Base-by-base conservation (phyloP, 75 land plant genomes). In the Pseudotsuga menziesii region DNA sequence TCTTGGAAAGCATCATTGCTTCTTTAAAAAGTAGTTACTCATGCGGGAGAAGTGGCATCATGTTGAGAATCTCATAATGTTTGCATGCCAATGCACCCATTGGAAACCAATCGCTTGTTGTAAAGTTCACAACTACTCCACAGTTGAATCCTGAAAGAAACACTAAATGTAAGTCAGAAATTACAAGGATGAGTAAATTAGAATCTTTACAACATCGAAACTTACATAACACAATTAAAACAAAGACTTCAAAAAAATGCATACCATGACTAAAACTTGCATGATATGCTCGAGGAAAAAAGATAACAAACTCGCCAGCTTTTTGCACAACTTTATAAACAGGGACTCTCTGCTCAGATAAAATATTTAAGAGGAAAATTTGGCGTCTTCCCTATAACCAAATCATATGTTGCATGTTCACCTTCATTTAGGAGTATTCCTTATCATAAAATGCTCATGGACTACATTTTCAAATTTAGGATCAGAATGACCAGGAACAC, bases 111-210 rank as follows among this genome's bases (percentile, higher is more conserved):
- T 95, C 94, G 62, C 85, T 88, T 78, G 86, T 83, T 48, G 96
- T 96, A 84, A 95, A 95, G 80, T 95, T 95, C 14, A 95, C 98
- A 32, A 96, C 98, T 78, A 93, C 98, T 7, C 98, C 98, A 84
- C 98, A 95, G 78, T 95, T 95, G 78, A 95, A 95, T 58, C 98
- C 98, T 95, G 76, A 23, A 75, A 74, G 17, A 56, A 56, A 19
- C 54, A 48, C 54, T 9, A 11, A 48, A 48, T 41, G 69, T 61
- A 32, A 61, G 39, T 19, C 48, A 69, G 16, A 77, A 27, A 17
- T 39, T 75, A 32, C 25, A 41, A 54, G 44, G 32, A 78, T 71
- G 36, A 48, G 11, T 9, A 48, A 48, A 48, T 48, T 48, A 48
- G 54, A 48, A 48, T 11, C 54, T 11, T 48, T 48, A 48, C 12